Conservation (phyloP, 192 early-diverging fungal genomes). For the Podila clonocystis region DNA sequence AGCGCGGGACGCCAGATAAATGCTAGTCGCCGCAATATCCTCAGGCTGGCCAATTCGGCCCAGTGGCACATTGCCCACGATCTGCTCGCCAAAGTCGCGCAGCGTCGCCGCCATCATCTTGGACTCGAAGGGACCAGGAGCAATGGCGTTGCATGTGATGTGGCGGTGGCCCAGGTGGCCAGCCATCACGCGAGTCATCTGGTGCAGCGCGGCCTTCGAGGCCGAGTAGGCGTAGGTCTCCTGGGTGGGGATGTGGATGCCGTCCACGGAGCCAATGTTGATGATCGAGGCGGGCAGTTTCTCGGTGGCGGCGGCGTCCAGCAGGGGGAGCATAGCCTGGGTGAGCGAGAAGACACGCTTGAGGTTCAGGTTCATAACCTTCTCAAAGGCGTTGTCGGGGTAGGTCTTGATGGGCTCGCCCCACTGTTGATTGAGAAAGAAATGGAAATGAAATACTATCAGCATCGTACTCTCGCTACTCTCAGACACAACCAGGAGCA, state of each 20-base stretch:
- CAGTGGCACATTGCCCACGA: slow-evolving; percentile 68
- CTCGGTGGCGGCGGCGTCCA: slow-evolving; percentile 64
- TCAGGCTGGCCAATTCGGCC: slow-evolving; percentile 82
- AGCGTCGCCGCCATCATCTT: slow-evolving; percentile 83
- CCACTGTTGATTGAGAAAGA: slow-evolving; percentile 44
- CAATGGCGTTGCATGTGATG: slow-evolving; percentile 75
- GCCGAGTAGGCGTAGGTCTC: slow-evolving; percentile 80
- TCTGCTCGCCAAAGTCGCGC: slow-evolving; percentile 57
- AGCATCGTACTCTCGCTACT: neutral
- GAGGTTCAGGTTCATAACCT: slow-evolving; percentile 88
- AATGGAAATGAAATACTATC: neutral
- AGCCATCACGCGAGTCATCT: slow-evolving; percentile 75
- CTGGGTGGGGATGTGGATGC: slow-evolving; percentile 58
- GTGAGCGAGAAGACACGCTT: slow-evolving; percentile 85
- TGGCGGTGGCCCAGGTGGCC: slow-evolving; percentile 64
- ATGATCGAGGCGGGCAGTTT: slow-evolving; percentile 81
- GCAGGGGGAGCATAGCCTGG: slow-evolving; percentile 76
- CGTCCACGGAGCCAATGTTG: slow-evolving; percentile 88
- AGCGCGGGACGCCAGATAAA: slow-evolving; percentile 81
- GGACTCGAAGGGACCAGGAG: slow-evolving; percentile 77
- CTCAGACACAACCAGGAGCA: neutral
- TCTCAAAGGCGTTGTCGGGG: slow-evolving; percentile 72
- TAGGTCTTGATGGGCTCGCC: slow-evolving; percentile 59
- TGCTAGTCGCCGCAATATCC: slow-evolving; percentile 88
- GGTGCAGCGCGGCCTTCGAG: slow-evolving; percentile 84